Base-by-base conservation (phyloP, 768 basidiomycete genomes). In the Boletus subcaerulescens region DNA sequence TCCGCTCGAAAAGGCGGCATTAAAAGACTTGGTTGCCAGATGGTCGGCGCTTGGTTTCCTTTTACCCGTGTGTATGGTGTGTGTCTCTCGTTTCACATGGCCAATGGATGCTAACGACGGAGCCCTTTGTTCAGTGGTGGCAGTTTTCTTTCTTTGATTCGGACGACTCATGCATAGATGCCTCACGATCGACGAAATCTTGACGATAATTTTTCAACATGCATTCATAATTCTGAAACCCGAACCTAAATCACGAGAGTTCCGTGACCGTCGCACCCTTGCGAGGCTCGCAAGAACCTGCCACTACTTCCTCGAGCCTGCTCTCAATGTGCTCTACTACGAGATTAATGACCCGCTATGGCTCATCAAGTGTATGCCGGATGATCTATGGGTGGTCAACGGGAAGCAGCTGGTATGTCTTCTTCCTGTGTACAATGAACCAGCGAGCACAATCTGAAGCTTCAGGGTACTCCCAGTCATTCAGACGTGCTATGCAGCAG, bases 131-230 rank as follows among this genome's bases (percentile, higher is more conserved):
- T 17, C 36, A 68, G 66, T 63, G 52, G 52, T 52, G 49, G 26
- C 33, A 43, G 53, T 59, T 60, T 44, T 43, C 53, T 9, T 45
- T 57, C 58, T n/a, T 46, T 56, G 15, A 45, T 50, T 58, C 31
- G 8, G 32, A 53, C 55, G 53, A 61, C 64, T 61, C 60, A 69
- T 71, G 68, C 68, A 69, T 61, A 67, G 52, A 71, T 71, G 70
- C 48, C 59, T 69, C 55, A 52, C 52, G 50, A 69, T 69, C 67
- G 59, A 69, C 63, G 68, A 69, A 59, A 70, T 69, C 59, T n/a
- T 69, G 45, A 69, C 60, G 44, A 67, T 63, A 3, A 61, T 69
- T 55, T 69, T 71, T 53, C 69, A 60, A 57, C 62, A 65, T 65
- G 65, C 66, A 7, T 65, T 66, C 44, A 53, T 64, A 18, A 60